Conservation (phyloP, 2,329 filamentous ascomycete genomes). For the Fusarium sp. region DNA sequence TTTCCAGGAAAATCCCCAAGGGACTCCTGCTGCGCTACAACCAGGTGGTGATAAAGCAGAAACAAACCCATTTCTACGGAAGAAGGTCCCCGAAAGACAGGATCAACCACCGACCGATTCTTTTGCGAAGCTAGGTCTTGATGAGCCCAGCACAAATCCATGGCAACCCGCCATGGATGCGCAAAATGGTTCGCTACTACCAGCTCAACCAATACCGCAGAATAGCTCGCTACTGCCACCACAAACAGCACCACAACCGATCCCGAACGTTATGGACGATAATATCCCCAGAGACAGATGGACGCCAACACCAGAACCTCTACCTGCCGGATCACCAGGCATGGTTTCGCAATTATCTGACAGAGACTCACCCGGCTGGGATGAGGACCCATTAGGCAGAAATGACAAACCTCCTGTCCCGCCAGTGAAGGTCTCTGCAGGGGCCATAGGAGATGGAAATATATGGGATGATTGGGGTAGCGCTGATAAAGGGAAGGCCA, state of each 20-base stretch:
- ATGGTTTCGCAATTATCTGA: conserved; percentile 54
- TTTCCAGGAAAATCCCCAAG: conserved; percentile 14
- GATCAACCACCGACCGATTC: conserved; percentile 50
- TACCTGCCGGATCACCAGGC: conserved; percentile 48
- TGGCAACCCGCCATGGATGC: conserved; percentile 49
- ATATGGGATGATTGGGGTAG: conserved; percentile 63
- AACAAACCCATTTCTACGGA: conserved; percentile 67
- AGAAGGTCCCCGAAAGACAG: conserved; percentile 53
- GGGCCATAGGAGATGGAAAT: conserved; percentile 57
- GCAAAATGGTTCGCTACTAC: conserved; percentile 25
- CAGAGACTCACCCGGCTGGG: conserved; percentile 54
- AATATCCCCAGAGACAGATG: conserved; percentile 46
- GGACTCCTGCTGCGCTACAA: conserved; percentile 50
- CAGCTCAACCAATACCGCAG: conserved; percentile 10
- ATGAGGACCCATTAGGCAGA: conserved; percentile 51
- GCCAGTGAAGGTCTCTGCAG: conserved; percentile 47
- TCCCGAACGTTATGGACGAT: conserved; percentile 41
- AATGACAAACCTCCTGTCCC: conserved; percentile 42
- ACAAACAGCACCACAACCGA: conserved; percentile 8
- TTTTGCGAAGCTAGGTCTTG: conserved; percentile 57
- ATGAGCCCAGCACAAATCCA: conserved; percentile 55
- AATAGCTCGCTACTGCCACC: conserved; percentile 18
- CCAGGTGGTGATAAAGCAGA: conserved; percentile 53
- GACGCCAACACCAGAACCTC: conserved; percentile 46
- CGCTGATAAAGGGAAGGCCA: conserved; percentile 57